Evolutionary conservation across 805 yeast genomes (phyloP), one percentile per base, ranked within the genome.

Genomic region (Candida lessepsii): DNA sequence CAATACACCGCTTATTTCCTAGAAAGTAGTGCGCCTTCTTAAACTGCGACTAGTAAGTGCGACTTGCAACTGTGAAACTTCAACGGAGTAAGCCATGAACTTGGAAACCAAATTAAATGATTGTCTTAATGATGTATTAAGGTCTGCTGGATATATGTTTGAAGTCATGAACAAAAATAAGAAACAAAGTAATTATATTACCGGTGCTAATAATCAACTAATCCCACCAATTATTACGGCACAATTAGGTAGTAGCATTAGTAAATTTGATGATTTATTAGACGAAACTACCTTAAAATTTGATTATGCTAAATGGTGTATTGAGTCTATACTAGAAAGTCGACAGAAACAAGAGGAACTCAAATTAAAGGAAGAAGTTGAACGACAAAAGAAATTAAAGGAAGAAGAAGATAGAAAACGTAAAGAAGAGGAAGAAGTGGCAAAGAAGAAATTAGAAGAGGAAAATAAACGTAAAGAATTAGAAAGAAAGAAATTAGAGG

Each of bases 251-350:
- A 50, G 48, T 33, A 60, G 61, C 44, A 57, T 69, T n/a, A 47
- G 55, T 29, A 60, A 59, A 33, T 68, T 69, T 42, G 73, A 69
- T 44, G 70, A 58, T 40, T 58, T 67, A 21, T 54, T 69, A n/a
- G 75, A 69, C 46, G 73, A 69, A 6, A 64, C 73, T 2, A 54
- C 62, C 9, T 44, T 58, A 39, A 67, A 67, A 46, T 63, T 69
- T 45, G 68, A 67, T 47, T 73, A 69, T 37, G 66, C 71, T 2
- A 52, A 57, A 27, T 69, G 75, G 75, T 69, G 73, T 41, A 53
- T 69, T 4, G 72, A 61, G 40, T 67, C 61, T 43, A 68, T 69
- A 37, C 50, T 68, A 23, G 71, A 69, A 47, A 67, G 58, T 50
- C 64, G 60, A 47, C 71, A 66, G 48, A 57, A 58, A 31, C 71